Percentiles rank a stretch among this genome's conserved stretches.
These are phyloP conservation scores for Microbotryum silenes-acaulis DNA, from an alignment of 1,284 basidiomycete genomes.

Conservation along the genomic window DNA sequence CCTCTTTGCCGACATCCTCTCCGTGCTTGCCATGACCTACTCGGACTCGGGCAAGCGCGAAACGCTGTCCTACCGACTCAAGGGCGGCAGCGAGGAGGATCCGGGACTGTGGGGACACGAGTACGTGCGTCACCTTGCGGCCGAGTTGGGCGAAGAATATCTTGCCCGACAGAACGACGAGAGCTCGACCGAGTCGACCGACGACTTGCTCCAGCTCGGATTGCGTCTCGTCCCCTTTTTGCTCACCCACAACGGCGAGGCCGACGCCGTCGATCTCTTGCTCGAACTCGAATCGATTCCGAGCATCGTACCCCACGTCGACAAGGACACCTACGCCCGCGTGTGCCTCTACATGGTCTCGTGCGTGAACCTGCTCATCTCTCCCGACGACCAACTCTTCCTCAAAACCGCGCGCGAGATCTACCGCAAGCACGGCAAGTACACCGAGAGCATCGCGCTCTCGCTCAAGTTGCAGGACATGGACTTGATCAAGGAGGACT, in stretches of 20 bases:
- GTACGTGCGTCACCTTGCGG: conserved; percentile 93
- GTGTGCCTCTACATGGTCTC: conserved; percentile 99
- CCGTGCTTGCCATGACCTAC: conserved; percentile 99
- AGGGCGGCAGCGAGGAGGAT: conserved; percentile 72
- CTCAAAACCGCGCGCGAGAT: conserved; percentile 82
- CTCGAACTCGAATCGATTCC: conserved; percentile 90
- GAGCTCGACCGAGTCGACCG: conserved; percentile 43
- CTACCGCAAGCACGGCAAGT: conserved; percentile 79
- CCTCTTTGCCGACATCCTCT: conserved; percentile 95
- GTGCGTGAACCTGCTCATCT: conserved; percentile 83
- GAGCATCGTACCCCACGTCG: conserved; percentile 65
- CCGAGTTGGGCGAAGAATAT: conserved; percentile 94
- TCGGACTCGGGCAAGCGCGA: conserved; percentile 93
- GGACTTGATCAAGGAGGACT: conserved; percentile 73
- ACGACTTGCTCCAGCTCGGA: conserved; percentile 70
- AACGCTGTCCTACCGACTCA: conserved; percentile 82
- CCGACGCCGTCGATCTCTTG: conserved; percentile 92
- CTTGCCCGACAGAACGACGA: conserved; percentile 47
- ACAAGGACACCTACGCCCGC: conserved; percentile 75
- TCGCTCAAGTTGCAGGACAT: conserved; percentile 80
- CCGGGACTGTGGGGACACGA: conserved; percentile 98
- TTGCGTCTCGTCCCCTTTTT: conserved; percentile 86
- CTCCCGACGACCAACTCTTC: conserved; percentile 88
- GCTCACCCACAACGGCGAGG: conserved; percentile 91
- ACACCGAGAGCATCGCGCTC: conserved; percentile 82